Base-by-base conservation (phyloP, 495 filamentous ascomycete species). In the Durotheca rogersii region DNA sequence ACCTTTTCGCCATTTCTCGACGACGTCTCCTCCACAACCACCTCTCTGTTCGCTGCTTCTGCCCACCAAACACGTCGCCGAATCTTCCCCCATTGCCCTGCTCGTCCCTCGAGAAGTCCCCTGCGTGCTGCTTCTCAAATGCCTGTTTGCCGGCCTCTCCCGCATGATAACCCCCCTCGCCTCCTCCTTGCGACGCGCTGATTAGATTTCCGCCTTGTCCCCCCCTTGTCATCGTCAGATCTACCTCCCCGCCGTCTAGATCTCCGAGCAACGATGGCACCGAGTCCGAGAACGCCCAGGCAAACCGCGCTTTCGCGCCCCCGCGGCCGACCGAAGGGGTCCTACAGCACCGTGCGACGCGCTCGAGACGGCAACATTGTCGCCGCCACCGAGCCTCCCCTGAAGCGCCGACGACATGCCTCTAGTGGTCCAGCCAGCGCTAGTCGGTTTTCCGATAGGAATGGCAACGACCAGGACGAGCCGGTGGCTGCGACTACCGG, bases 361-460 rank as follows among this genome's bases (percentile, higher is more conserved):
- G 68, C 62, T 33, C 64, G 72, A 38, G 41, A 52, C 15, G 64
- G 51, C 10, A 47, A 62, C 42, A 71, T 71, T 23, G 67, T 59
- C 18, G 64, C 71, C 16, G 73, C 74, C 14, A 74, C 74, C 1
- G 78, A 81, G 51, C 78, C 77, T n/a, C 74, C 76, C 10, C 64
- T 61, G 0, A 80, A 80, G 66, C 71, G 72, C 44, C 65, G 74
- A 47, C 67, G 71, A 47, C 92, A 90, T 64, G 76, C 90, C 23
- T 87, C 89, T 32, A 87, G 86, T 47, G 88, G 87, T 18, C 84
- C 86, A 25, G 86, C 87, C n/a, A 88, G 87, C 46, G 85, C 87
- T 46, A 86, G 87, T 17, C 73, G 89, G 52, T 90, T 87, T 56
- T 73, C 88, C 20, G 86, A 90, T 35, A 73, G 79, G 14, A 78